Conservation (phyloP, 768 basidiomycete species). For the Kwoniella dejecticola region DNA sequence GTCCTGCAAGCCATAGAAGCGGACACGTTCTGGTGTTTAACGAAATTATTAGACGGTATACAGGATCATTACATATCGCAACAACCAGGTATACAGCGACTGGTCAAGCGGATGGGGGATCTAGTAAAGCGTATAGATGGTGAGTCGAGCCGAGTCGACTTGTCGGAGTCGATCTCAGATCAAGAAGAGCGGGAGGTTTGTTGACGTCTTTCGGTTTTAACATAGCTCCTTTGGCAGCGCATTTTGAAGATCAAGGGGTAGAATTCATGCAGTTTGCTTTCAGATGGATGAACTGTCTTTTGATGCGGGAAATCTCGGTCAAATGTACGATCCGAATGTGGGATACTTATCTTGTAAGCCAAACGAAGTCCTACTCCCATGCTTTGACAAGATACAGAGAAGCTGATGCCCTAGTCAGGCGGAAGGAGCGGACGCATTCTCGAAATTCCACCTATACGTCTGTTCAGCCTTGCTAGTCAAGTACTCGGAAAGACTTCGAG, state of each 20-base stretch:
- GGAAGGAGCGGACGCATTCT: constrained; percentile 96
- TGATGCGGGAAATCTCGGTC: constrained; percentile 97
- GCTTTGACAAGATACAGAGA: background rate
- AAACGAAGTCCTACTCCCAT: background rate
- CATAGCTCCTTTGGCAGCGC: constrained; percentile 78
- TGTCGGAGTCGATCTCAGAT: too few relatives aligned
- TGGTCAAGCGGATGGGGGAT: constrained; percentile 90
- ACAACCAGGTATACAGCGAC: constrained; percentile 93
- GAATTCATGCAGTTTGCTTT: constrained; percentile 99
- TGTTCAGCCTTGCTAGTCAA: constrained; percentile 95
- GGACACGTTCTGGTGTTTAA: constrained; percentile 97
- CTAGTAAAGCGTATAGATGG: constrained; percentile 64
- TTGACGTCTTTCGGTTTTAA: too few relatives aligned
- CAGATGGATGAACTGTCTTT: constrained; percentile 98
- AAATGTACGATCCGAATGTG: constrained; percentile 98
- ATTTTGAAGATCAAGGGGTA: constrained; percentile 86
- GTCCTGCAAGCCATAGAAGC: constrained; percentile 87
- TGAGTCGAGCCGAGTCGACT: constrained; percentile 26
- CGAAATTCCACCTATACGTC: constrained; percentile 97
- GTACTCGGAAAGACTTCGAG: constrained; percentile 88
- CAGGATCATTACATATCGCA: constrained; percentile 97
- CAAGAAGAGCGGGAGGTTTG: too few relatives aligned
- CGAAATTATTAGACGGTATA: constrained; percentile 90
- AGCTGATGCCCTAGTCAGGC: constrained; percentile 62
- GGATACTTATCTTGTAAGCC: constrained; percentile 93